Evolutionary conservation across 768 basidiomycete genomes (phyloP).

Genomic region (Sporobolomyces roseus): DNA sequence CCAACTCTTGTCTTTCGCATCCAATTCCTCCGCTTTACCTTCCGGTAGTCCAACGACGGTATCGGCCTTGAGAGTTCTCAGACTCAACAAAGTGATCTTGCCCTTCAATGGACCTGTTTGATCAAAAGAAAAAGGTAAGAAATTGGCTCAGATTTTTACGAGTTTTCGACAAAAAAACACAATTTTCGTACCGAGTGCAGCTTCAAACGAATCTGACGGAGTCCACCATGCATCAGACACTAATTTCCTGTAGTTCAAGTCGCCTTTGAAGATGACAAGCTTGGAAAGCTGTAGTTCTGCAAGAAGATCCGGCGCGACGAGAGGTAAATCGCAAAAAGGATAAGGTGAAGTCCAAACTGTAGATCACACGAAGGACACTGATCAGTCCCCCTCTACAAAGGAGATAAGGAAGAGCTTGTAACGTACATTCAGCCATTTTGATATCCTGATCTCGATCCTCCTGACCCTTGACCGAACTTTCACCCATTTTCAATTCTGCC

Average conservation of each 20-base stretch:
- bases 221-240: slow-evolving; percentile 88
- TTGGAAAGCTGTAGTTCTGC: slow-evolving; percentile 56
- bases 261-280: slow-evolving; percentile 86
- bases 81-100: slow-evolving; percentile 71
- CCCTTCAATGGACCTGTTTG: slow-evolving; percentile 68
- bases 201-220: slow-evolving; percentile 66
- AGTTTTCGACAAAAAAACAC: too few relatives aligned
- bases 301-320: slow-evolving; percentile 54
- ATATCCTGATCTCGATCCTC: too few relatives aligned
- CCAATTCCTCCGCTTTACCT: slow-evolving; percentile 63
- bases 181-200: slow-evolving; percentile 68
- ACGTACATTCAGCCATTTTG: slow-evolving; percentile 29
- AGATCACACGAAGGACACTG: neutral
- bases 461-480: neutral
- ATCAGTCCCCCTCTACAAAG: neutral
- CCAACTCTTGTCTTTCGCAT: slow-evolving; percentile 61
- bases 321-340: slow-evolving; percentile 35
- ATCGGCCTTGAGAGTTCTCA: slow-evolving; percentile 93
- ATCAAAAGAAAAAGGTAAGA: too few relatives aligned
- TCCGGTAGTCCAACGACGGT: slow-evolving; percentile 77
- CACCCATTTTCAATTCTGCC: slow-evolving; percentile 31
- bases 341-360: slow-evolving; percentile 42
- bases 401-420: neutral
- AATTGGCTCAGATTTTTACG: too few relatives aligned
- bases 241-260: slow-evolving; percentile 80